phyloP scores from a whole-genome alignment of 169 alveolate species.

The Eimeria falciformis region DNA sequence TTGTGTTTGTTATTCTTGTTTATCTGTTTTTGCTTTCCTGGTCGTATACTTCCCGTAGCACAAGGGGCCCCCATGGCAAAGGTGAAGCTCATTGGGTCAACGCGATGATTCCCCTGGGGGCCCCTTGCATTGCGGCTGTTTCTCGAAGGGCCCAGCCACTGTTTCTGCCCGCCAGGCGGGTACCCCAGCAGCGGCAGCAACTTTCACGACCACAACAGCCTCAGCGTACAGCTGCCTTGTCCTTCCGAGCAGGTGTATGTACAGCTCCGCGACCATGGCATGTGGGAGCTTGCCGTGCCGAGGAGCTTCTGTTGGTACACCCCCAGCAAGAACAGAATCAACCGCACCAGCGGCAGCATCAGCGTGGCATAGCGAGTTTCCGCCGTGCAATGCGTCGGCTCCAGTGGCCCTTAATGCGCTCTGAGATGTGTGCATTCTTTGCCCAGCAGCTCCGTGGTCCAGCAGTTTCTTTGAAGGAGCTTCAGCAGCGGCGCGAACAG shows the following conservation, averaged over 20 bases:
- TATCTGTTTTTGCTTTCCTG: too few species aligned
- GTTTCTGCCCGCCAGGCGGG: too few species aligned
- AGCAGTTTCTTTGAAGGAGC: background rate
- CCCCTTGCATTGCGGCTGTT: too few species aligned
- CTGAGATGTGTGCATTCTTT: conserved; percentile 57
- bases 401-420: conserved; percentile 62
- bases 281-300: too few species aligned
- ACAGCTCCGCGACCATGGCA: background rate
- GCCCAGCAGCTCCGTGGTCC: conserved; percentile 19
- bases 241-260: background rate
- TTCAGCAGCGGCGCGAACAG: conserved; percentile 8
- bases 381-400: conserved; percentile 3
- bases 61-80: too few species aligned
- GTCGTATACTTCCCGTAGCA: too few species aligned
- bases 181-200: background rate
- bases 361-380: conserved; percentile 17
- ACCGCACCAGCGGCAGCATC: background rate
- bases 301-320: background rate
- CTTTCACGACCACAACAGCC: background rate
- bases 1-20: too few species aligned
- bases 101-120: too few species aligned
- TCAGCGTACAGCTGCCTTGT: background rate
- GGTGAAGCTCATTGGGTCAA: too few species aligned
- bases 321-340: background rate
- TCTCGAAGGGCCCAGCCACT: too few species aligned